Evolutionary conservation across 2,329 filamentous ascomycete species (phyloP).

Genomic region (Ceratocystiopsis minuta): DNA sequence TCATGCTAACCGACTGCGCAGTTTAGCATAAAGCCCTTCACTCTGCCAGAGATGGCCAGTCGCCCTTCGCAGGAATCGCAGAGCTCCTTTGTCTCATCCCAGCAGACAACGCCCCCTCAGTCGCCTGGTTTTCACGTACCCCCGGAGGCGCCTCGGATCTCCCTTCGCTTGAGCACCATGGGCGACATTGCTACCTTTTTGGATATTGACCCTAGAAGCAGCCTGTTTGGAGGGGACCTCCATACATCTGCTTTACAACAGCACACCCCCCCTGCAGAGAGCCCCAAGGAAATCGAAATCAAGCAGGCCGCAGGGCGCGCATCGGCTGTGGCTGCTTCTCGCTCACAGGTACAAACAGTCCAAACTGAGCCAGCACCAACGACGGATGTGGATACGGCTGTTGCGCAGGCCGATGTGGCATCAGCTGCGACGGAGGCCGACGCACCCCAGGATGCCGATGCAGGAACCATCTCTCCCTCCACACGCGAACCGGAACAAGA

Average conservation of each 20-base stretch:
- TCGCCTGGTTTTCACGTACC: slow-evolving; percentile 8
- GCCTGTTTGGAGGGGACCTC: background rate
- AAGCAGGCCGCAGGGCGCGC: too few species aligned
- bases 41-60: slow-evolving; percentile 4
- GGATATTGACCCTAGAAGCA: slow-evolving; percentile 8
- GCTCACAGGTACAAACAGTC: too few species aligned
- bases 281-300: too few species aligned
- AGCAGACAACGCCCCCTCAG: slow-evolving; percentile 6
- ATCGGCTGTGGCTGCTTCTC: too few species aligned
- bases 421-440: too few species aligned
- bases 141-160: slow-evolving; percentile 12
- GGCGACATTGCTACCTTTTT: slow-evolving; percentile 8
- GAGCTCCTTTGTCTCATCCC: slow-evolving; percentile 3
- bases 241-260: slow-evolving; percentile 3
- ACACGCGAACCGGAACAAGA: too few species aligned
- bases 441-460: too few species aligned
- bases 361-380: too few species aligned
- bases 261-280: slow-evolving; percentile 10
- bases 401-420: too few species aligned
- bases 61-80: slow-evolving; percentile 4
- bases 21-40: slow-evolving; percentile 14
- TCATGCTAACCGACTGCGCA: slow-evolving; percentile 5
- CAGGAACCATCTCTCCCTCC: too few species aligned
- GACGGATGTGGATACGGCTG: too few species aligned
- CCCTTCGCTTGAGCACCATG: slow-evolving; percentile 11